Percentiles rank a stretch among this genome's conserved stretches.
Evolutionary conservation across 495 filamentous ascomycete species (phyloP).

Genomic region (Aspergillus homomorphus): DNA sequence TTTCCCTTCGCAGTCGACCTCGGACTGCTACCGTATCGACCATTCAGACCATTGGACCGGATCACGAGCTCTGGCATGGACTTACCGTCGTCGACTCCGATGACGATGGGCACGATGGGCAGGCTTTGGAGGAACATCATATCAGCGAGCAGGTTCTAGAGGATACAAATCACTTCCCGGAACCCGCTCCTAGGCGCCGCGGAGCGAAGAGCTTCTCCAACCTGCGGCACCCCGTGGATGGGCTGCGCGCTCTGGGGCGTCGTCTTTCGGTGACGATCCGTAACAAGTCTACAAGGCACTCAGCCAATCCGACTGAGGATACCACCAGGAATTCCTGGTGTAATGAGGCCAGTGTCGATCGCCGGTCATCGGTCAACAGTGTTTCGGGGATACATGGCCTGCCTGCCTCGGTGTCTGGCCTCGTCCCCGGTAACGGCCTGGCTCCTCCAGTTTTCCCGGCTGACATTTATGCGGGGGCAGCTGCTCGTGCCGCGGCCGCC

Average conservation of each 20-base stretch:
- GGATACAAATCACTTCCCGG: constrained; percentile 36
- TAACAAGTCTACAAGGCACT: constrained; percentile 40
- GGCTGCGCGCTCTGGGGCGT: constrained; percentile 43
- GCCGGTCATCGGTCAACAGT: constrained; percentile 39
- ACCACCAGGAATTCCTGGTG: constrained; percentile 14
- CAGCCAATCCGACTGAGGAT: constrained; percentile 17
- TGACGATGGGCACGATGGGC: constrained; percentile 20
- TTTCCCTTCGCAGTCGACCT: constrained; percentile 36
- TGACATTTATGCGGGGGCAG: constrained; percentile 57
- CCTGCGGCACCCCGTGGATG: constrained; percentile 44
- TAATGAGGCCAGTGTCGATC: constrained; percentile 29
- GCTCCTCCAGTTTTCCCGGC: constrained; percentile 42
- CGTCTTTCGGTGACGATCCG: constrained; percentile 45
- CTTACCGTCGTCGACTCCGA: constrained; percentile 26
- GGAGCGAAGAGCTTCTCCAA: constrained; percentile 47
- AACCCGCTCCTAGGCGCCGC: constrained; percentile 36
- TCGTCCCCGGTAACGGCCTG: constrained; percentile 38
- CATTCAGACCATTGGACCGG: constrained; percentile 19
- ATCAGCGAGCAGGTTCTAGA: constrained; percentile 28
- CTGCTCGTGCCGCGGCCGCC: constrained; percentile 66
- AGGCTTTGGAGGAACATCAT: neutral
- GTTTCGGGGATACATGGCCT: constrained; percentile 40
- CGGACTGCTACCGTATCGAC: constrained; percentile 31
- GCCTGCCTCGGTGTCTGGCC: constrained; percentile 33
- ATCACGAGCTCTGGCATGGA: constrained; percentile 30